These are phyloP conservation scores for Quercus dentata DNA, from an alignment of 306 rosid genomes.

Conservation along the genomic window DNA sequence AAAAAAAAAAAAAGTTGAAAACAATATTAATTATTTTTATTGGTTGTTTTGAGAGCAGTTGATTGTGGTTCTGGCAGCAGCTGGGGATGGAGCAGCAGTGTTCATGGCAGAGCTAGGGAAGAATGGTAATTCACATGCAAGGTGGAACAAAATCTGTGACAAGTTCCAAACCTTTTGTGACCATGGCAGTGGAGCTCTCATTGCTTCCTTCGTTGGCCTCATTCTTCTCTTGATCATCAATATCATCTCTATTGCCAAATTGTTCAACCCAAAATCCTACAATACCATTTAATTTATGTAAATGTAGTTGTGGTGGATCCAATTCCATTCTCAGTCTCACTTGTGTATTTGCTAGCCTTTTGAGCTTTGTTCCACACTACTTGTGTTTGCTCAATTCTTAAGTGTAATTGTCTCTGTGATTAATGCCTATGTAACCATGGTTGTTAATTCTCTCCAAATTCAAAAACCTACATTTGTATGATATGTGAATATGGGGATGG, in stretches of 20 bases:
- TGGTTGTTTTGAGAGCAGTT: constrained; percentile 27
- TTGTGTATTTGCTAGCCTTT: neutral
- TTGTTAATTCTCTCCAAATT: too few species aligned
- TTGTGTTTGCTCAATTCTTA: too few species aligned
- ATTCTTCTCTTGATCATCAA: constrained; percentile 52
- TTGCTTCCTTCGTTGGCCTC: constrained; percentile 66
- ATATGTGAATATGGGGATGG: too few species aligned
- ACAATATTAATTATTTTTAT: neutral
- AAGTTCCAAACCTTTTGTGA: constrained; percentile 55
- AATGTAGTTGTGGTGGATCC: neutral
- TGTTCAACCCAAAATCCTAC: constrained; percentile 35
- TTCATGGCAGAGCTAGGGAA: constrained; percentile 84
- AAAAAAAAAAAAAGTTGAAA: too few species aligned
- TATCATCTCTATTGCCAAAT: constrained; percentile 58
- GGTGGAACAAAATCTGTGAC: constrained; percentile 91
- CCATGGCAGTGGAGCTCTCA: constrained; percentile 62
- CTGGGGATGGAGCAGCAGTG: constrained; percentile 80
- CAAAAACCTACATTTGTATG: too few species aligned
- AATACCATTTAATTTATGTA: neutral
- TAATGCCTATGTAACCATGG: too few species aligned
- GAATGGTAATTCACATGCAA: constrained; percentile 82
- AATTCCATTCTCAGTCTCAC: neutral
- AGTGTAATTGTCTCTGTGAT: too few species aligned
- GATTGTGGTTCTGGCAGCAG: constrained; percentile 53
- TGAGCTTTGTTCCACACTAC: neutral